Evolutionary conservation across 768 basidiomycete species (phyloP), one percentile per base, ranked within the genome.

Genomic region (Boletus fagicola): DNA sequence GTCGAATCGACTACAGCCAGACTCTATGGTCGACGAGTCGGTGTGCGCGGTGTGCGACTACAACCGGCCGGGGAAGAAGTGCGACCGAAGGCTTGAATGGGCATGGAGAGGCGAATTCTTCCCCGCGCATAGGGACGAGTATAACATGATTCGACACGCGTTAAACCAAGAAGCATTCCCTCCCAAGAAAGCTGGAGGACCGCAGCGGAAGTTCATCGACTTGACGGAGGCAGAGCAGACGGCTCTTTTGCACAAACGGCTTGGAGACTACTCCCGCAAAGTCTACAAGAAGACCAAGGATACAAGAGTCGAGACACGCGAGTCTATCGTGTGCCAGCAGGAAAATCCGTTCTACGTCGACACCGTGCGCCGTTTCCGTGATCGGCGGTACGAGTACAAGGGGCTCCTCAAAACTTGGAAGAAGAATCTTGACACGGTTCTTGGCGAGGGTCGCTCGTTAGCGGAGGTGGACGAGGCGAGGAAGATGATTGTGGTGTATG

Each of bases 301-400:
- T 65, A 98, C 95, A 53, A 94, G 90, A 72, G 86, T 98, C 56
- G 92, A 98, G 75, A 90, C 84, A 43, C 87, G 94, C 38, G 91
- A 94, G 62, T 84, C 96, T 12, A 98, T 98, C 71, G 91, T 98
- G 50, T 99, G 97, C 72, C 97, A 99, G 69, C 80, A 88, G 56
- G 97, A 98, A 73, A 98, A 99, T 64, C 95, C 97, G 0, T 99
- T 99, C 82, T 99, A 99, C 68, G 92, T 98, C 65, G 94, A 99
- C 73, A 99, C 97, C 20, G 97, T 99, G 49, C 90, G 95, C 45
- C 84, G 87, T 49, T 99, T 98, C 79, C 84, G 97, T 69, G 97
- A 99, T 74, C 87, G 97, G 39, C 90, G 97, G 24, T 99, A 99
- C 76, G 94, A 97, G 68, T 99, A 99, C 82, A 99, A 99, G 76